Percentiles rank a stretch among this genome's conserved stretches.
Evolutionary conservation across 1,139 yeast genomes (phyloP).

Genomic region (Hyphopichia khmerensis): DNA sequence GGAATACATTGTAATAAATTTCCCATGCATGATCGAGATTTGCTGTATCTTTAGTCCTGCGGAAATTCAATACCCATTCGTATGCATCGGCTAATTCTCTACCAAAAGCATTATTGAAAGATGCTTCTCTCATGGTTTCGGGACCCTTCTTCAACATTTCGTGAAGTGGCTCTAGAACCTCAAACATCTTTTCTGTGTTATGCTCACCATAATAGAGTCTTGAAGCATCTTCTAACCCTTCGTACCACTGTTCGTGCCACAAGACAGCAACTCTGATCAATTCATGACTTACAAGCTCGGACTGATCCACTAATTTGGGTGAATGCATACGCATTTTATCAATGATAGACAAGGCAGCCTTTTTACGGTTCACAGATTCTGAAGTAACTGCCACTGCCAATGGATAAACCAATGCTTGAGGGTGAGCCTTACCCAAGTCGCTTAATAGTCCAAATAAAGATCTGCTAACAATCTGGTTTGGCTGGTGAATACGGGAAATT

Average conservation of each 20-base stretch:
- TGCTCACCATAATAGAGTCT: slow-evolving; percentile 92
- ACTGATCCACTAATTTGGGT: slow-evolving; percentile 81
- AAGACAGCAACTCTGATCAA: slow-evolving; percentile 91
- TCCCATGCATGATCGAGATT: slow-evolving; percentile 98
- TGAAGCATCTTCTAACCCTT: slow-evolving; percentile 95
- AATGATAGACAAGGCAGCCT: slow-evolving; percentile 87
- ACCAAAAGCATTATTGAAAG: slow-evolving; percentile 92
- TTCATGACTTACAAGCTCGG: slow-evolving; percentile 91
- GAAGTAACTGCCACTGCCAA: slow-evolving; percentile 95
- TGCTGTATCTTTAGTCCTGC: slow-evolving; percentile 80
- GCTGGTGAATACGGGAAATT: slow-evolving; percentile 95
- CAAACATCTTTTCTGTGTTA: slow-evolving; percentile 91
- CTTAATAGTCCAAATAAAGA: slow-evolving; percentile 78
- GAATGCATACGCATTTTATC: slow-evolving; percentile 92
- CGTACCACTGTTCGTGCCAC: slow-evolving; percentile 99
- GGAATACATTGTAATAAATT: slow-evolving; percentile 87
- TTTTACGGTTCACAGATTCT: slow-evolving; percentile 83
- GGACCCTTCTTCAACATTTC: slow-evolving; percentile 82
- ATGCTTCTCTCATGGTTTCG: slow-evolving; percentile 87
- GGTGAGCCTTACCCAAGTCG: slow-evolving; percentile 91
- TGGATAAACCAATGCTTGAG: slow-evolving; percentile 95
- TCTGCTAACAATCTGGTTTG: slow-evolving; percentile 79
- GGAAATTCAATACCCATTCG: slow-evolving; percentile 87
- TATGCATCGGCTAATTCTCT: slow-evolving; percentile 90
- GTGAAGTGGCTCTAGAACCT: slow-evolving; percentile 87